Base-by-base conservation (phyloP, 192 early-diverging fungal genomes). In the Phycomyces nitens region DNA sequence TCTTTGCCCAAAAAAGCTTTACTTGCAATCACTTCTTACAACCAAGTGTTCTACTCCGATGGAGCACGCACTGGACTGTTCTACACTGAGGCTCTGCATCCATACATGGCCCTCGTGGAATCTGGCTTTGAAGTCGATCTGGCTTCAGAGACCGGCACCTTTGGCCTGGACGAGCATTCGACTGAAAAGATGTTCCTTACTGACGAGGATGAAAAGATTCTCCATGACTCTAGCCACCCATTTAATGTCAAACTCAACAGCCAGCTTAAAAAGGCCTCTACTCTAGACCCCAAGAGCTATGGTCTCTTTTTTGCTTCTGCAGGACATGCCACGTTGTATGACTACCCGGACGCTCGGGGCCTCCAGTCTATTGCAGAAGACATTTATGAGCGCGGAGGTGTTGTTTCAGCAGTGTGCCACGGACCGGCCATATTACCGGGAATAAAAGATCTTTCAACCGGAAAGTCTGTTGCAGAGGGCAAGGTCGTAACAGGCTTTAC, bases 401-500 rank as follows among this genome's bases (percentile, higher is more conserved):
- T 83, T 3, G 82, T 83, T 8, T 63, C 77, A 6, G 79, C 82
- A 4, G 82, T 83, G 5, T 87, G 86, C 62, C 86, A 87, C 51
- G 91, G 88, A 2, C 83, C 86, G 2, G 89, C 89, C 34, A 88
- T 82, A 14, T 69, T 91, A 61, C 84, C 82, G 0, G 65, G 79
- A 20, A 75, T 90, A 39, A 87, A 73, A 61, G 83, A 88, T 24
- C 9, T 5, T 4, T 64, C 64, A 27, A 70, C 81, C 57, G 89
- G 88, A 3, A 78, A 77, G 22, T 77, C 78, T 6, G 65, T 93
- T 41, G 69, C 89, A 24, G 65, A 73, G 26, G 88, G 87, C 23
- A 88, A 80, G 54, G 76, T 70, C 1, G 82, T 93, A 16, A 92
- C 91, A 0, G 89, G 87, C 15, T 93, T 93, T 66, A 78, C 87